Evolutionary conservation across 805 yeast species (phyloP), one percentile per base, ranked within the genome.

Genomic region (Babjeviella inositovora): DNA sequence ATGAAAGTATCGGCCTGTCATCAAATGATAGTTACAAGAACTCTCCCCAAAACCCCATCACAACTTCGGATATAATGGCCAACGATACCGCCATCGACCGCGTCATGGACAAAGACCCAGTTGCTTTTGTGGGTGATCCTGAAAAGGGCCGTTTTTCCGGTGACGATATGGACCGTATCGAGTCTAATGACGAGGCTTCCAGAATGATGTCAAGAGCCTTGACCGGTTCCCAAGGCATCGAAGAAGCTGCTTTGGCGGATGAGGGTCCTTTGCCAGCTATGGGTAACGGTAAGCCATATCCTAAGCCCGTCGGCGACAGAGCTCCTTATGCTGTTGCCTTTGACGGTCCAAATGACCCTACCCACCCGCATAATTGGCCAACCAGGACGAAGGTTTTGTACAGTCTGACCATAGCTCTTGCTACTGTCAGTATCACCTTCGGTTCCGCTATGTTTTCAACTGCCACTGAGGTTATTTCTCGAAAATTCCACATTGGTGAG

Each of bases 361-460:
- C 47, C 6, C 81, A 72, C 42, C 93, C 95, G 0, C 72, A 70
- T 39, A 82, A 84, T 41, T 81, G 85, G 87, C 43, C 74, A 1
- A 8, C 51, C 18, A 35, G 25, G 19, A 56, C 48, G 28, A 75
- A 71, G 37, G n/a, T 56, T 2, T 21, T 42, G 7, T 16, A 13
- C 7, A 9, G 15, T 11, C 7, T 7, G n/a, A 20, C 6, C 14
- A n/a, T 11, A 11, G 22, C 22, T 11, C 45, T 55, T n/a, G 57
- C 70, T 39, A 19, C 40, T 0, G 34, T 54, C 7, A 67, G 79
- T 15, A 44, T 64, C 20, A 38, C 53, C 14, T 42, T 45, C 26
- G 90, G 92, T 21, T 80, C 93, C 3, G 76, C 93, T n/a, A 60
- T 80, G 40, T 80, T 72, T 38, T 67, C 93, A 1, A 57, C 74